Evolutionary conservation across 208 protist genomes (phyloP).

Genomic region (Balamuthia mandrillaris): DNA sequence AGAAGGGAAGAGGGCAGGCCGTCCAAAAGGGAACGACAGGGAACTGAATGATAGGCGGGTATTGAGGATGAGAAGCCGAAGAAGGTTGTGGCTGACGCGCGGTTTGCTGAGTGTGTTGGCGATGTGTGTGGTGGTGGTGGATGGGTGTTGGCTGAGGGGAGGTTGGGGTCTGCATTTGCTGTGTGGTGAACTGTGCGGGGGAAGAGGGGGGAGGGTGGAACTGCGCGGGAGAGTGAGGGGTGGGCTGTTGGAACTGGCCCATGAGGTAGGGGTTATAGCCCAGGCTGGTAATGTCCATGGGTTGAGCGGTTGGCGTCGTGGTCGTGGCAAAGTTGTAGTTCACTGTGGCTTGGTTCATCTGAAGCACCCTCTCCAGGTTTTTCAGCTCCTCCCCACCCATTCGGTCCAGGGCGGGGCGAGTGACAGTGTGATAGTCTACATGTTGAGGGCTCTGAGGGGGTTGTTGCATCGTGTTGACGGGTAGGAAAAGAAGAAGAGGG

Average conservation of each 20-base stretch:
- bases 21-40: slow-evolving; percentile 16
- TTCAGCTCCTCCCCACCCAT: slow-evolving; percentile 4
- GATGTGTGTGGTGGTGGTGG: neutral
- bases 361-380: neutral
- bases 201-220: neutral
- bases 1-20: slow-evolving; percentile 15
- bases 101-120: neutral
- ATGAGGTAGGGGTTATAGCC: slow-evolving; percentile 1
- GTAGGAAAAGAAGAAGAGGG: no score
- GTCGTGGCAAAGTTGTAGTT: neutral
- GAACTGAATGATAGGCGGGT: neutral
- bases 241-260: neutral
- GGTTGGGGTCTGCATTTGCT: neutral
- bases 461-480: no score
- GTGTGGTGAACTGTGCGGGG: neutral
- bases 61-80: neutral
- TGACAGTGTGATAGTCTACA: no score
- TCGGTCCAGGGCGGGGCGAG: neutral
- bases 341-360: slow-evolving; percentile 6
- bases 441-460: no score
- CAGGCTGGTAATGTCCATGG: neutral
- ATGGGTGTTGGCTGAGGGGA: neutral
- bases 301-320: neutral
- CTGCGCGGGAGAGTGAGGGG: no score
- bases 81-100: no score